phyloP scores from a whole-genome alignment of 306 rosid species.

The Vigna trinervia region DNA sequence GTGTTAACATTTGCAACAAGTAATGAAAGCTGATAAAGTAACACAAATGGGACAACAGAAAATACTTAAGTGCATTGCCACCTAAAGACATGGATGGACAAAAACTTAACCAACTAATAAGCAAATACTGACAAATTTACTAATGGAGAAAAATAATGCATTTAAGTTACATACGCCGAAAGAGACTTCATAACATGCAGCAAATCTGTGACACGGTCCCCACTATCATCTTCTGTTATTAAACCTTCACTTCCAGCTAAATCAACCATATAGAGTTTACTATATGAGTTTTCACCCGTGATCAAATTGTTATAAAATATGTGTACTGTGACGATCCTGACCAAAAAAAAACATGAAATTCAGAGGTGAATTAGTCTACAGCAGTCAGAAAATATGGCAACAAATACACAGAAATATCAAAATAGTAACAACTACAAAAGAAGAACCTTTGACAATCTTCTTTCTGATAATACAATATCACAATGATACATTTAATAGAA shows the following conservation, averaged over 20 bases:
- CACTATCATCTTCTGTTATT: conserved; percentile 86
- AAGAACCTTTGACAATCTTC: neutral
- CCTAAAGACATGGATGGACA: conserved; percentile 6
- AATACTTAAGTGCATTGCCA: neutral
- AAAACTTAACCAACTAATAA: neutral
- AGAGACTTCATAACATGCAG: conserved; percentile 98
- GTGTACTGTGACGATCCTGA: conserved; percentile 84
- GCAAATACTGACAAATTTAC: conserved; percentile 34
- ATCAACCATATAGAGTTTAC: conserved; percentile 92
- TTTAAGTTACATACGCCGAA: conserved; percentile 82
- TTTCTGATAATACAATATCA: conserved; percentile 37
- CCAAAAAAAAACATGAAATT: conserved; percentile 47
- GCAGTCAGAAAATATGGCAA: neutral
- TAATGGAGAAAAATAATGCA: conserved; percentile 33
- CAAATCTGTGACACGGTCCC: conserved; percentile 89
- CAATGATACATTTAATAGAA: conserved; percentile 14
- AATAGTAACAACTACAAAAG: conserved; percentile 22
- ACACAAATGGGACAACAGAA: conserved; percentile 29
- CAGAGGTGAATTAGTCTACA: conserved; percentile 45
- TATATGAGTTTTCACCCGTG: conserved; percentile 79
- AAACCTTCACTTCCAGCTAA: conserved; percentile 98
- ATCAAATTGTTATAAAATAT: conserved; percentile 72
- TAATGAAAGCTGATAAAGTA: conserved; percentile 24
- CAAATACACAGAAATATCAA: conserved; percentile 35
- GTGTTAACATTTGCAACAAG: conserved; percentile 37